Percentiles rank a stretch among this genome's conserved stretches.
Conservation (phyloP, 108 stramenopile genomes). For the Cyclotella baltica region DNA sequence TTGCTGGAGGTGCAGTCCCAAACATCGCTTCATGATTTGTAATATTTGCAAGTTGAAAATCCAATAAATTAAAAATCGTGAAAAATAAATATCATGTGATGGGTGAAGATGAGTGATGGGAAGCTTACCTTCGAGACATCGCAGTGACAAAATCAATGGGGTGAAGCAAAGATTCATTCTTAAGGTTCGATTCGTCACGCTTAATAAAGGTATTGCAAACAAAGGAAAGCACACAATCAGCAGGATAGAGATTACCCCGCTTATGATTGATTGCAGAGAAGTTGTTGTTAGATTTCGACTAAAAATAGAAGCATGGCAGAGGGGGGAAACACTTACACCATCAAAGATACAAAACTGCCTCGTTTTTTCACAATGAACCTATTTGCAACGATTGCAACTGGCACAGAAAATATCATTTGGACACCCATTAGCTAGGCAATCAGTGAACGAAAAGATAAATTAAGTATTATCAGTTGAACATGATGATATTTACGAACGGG, state of each 20-base stretch:
- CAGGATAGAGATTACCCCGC: neutral
- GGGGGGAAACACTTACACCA: neutral
- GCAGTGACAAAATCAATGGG: neutral
- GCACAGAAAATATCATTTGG: neutral
- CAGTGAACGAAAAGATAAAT: neutral
- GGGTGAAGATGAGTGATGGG: neutral
- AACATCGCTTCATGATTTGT: neutral
- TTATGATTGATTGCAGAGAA: neutral
- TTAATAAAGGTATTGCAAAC: neutral
- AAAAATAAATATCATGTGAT: neutral
- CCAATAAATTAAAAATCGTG: neutral
- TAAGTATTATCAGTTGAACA: neutral
- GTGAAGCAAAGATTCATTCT: slow-evolving; percentile 18
- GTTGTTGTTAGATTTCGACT: neutral
- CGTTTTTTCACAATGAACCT: slow-evolving; percentile 11
- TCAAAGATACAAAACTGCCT: neutral
- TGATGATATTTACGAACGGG: neutral
- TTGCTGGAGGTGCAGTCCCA: neutral
- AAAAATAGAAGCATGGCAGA: neutral
- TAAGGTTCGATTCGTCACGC: neutral
- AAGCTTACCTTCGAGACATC: slow-evolving; percentile 6
- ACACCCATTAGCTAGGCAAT: slow-evolving; percentile 2
- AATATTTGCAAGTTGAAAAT: neutral
- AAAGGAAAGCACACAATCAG: slow-evolving; percentile 8
- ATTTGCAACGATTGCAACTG: neutral